Evolutionary conservation across 2,329 filamentous ascomycete species (phyloP).

Genomic region (Xylaria sp.): DNA sequence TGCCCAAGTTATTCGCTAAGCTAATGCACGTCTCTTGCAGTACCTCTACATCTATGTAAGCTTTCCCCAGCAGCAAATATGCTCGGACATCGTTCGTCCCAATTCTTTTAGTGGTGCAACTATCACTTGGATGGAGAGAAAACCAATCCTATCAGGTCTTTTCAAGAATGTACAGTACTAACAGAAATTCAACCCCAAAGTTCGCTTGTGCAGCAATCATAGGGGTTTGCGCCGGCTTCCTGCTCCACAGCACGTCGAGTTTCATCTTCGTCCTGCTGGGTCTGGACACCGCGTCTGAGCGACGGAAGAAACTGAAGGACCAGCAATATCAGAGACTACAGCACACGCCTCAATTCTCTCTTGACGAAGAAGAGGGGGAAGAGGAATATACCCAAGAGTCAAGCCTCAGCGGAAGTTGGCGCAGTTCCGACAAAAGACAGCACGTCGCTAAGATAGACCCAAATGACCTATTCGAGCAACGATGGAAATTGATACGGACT

Average conservation of each 20-base stretch:
- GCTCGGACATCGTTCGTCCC: background rate
- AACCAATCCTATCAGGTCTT: background rate
- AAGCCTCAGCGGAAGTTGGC: slow-evolving; percentile 21
- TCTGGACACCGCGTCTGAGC: slow-evolving; percentile 40
- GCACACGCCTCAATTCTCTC: slow-evolving; percentile 10
- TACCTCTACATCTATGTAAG: slow-evolving; percentile 51
- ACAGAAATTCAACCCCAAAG: slow-evolving; percentile 39
- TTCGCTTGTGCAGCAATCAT: slow-evolving; percentile 48
- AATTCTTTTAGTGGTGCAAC: background rate
- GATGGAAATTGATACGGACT: slow-evolving; percentile 45
- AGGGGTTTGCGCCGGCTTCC: slow-evolving; percentile 45
- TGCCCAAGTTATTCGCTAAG: background rate
- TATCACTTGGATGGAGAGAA: too few relatives aligned
- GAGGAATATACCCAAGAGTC: slow-evolving; percentile 32
- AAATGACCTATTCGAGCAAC: slow-evolving; percentile 42
- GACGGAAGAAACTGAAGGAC: slow-evolving; percentile 21
- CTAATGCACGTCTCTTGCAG: slow-evolving; percentile 36
- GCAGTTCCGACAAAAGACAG: slow-evolving; percentile 5
- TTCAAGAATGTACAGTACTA: slow-evolving; percentile 8
- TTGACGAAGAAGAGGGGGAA: slow-evolving; percentile 27
- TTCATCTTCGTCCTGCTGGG: slow-evolving; percentile 47
- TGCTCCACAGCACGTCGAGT: slow-evolving; percentile 46
- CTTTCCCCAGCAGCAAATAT: background rate
- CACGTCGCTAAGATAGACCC: slow-evolving; percentile 10
- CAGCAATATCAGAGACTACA: slow-evolving; percentile 8